A percentile compares a stretch with the other conserved stretches of the same genome.
Conservation (phyloP, 495 filamentous ascomycete species). For the Aspergillus homomorphus region DNA sequence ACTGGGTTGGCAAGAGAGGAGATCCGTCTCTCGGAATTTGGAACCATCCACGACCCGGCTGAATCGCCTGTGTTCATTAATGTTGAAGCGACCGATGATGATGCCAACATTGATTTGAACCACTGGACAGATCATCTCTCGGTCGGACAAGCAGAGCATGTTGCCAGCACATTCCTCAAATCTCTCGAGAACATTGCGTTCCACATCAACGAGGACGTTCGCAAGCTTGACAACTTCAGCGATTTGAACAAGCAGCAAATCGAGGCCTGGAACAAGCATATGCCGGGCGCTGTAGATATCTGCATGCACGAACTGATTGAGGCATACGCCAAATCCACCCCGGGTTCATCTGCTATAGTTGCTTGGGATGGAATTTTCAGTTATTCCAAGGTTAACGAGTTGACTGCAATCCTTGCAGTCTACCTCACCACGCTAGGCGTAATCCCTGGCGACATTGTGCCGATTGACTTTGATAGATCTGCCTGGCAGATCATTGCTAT, state of each 20-base stretch:
- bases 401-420: conserved; percentile 44
- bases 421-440: conserved; percentile 42
- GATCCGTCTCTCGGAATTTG: conserved; percentile 39
- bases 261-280: conserved; percentile 42
- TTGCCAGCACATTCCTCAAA: conserved; percentile 47
- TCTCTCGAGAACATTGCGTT: conserved; percentile 43
- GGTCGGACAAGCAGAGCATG: conserved; percentile 48
- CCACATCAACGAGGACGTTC: conserved; percentile 29
- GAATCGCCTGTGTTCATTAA: conserved; percentile 56
- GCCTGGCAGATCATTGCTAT: conserved; percentile 39
- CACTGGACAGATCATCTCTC: conserved; percentile 55
- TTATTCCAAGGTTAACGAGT: conserved; percentile 48
- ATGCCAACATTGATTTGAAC: conserved; percentile 49
- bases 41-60: conserved; percentile 52
- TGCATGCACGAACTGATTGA: conserved; percentile 45
- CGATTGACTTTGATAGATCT: conserved; percentile 40
- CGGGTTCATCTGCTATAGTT: conserved; percentile 38
- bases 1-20: conserved; percentile 22
- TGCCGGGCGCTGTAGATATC: conserved; percentile 32
- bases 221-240: conserved; percentile 38
- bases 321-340: conserved; percentile 35
- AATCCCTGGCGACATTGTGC: conserved; percentile 34
- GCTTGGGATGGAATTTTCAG: conserved; percentile 51
- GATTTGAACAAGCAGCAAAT: conserved; percentile 38
- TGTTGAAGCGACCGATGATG: conserved; percentile 47